phyloP scores from a whole-genome alignment of 1,284 basidiomycete genomes.

The Leccinum fallax region DNA sequence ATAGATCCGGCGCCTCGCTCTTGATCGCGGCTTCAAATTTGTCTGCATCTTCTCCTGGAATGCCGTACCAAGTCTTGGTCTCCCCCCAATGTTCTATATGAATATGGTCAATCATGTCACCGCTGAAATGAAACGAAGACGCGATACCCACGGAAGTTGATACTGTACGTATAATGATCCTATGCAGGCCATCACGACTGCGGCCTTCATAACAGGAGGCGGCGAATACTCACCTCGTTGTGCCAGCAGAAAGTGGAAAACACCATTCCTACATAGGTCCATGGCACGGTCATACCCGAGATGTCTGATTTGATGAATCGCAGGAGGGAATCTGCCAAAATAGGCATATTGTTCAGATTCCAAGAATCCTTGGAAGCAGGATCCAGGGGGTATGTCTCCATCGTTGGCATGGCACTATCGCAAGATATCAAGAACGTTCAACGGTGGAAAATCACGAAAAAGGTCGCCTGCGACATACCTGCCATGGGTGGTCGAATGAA shows the following conservation, averaged over 20 bases:
- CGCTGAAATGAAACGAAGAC: constrained; percentile 17
- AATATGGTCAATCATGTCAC: constrained; percentile 23
- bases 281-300: constrained; percentile 99
- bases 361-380: constrained; percentile 90
- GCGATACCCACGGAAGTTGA: constrained; percentile 82
- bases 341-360: constrained; percentile 98
- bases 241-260: constrained; percentile 99
- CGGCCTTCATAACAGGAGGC: constrained; percentile 20
- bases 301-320: constrained; percentile 98
- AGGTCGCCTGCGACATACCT: constrained; percentile 56
- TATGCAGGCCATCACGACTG: constrained; percentile 36
- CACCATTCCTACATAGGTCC: constrained; percentile 99
- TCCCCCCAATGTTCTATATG: constrained; percentile 96
- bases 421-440: constrained; percentile 23
- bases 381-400: constrained; percentile 90
- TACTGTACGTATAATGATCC: constrained; percentile 98
- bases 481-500: constrained; percentile 97
- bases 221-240: constrained; percentile 74
- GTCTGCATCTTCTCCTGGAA: constrained; percentile 91
- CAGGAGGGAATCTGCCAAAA: constrained; percentile 83
- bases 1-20: constrained; percentile 96
- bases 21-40: constrained; percentile 97
- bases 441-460: constrained; percentile 32
- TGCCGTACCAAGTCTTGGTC: constrained; percentile 99
- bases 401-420: constrained; percentile 87